phyloP scores from a whole-genome alignment of 495 filamentous ascomycete species.

The Hypoxylon trugodes region DNA sequence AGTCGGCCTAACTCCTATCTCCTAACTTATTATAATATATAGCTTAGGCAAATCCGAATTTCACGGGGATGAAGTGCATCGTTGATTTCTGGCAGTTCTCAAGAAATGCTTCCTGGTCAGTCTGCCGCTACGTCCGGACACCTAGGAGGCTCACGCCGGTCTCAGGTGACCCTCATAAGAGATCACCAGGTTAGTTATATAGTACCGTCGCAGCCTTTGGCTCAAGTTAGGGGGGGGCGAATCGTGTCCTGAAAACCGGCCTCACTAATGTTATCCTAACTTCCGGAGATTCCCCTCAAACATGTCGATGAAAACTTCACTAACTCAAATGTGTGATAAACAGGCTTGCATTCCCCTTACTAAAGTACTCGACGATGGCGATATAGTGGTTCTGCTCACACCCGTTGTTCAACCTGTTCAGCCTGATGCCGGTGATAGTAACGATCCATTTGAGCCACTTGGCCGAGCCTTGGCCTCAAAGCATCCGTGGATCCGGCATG shows the following conservation, averaged over 20 bases:
- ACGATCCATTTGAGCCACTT: constrained; percentile 68
- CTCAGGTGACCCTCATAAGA: constrained; percentile 40
- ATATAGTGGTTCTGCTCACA: constrained; percentile 66
- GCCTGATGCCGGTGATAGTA: constrained; percentile 38
- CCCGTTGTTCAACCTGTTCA: constrained; percentile 62
- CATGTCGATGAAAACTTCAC: background rate
- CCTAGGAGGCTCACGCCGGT: constrained; percentile 41
- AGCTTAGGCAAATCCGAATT: constrained; percentile 34
- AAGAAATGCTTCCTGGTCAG: constrained; percentile 41
- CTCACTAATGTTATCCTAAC: background rate
- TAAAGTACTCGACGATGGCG: constrained; percentile 51
- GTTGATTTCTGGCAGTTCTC: constrained; percentile 34
- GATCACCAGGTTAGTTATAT: constrained; percentile 37
- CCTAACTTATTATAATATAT: constrained; percentile 35
- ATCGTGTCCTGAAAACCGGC: background rate
- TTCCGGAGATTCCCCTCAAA: background rate
- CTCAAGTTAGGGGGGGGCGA: background rate
- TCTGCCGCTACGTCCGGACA: constrained; percentile 36
- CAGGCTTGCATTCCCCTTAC: constrained; percentile 53
- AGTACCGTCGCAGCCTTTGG: background rate
- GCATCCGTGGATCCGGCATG: constrained; percentile 66
- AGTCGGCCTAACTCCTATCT: background rate
- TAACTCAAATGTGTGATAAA: constrained; percentile 23
- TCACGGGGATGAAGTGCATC: constrained; percentile 37
- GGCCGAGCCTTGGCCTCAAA: constrained; percentile 62